A percentile compares a stretch with the other conserved stretches of the same genome.
These are phyloP conservation scores for Neonectria faginata DNA, from an alignment of 2,329 filamentous ascomycete species.

Conservation along the genomic window DNA sequence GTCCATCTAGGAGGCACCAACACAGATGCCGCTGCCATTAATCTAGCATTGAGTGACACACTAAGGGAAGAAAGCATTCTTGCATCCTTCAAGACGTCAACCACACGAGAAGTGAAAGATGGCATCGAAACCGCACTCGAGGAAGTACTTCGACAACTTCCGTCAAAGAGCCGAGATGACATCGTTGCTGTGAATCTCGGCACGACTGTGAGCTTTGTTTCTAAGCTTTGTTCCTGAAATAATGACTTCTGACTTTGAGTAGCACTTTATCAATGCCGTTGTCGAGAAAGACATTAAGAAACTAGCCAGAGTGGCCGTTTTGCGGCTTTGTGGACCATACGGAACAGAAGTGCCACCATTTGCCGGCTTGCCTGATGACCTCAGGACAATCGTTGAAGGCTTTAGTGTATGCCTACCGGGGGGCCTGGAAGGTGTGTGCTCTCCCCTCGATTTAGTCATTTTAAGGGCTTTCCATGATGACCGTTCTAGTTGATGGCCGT, in stretches of 20 bases:
- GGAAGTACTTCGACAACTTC: background rate
- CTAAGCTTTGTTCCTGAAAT: background rate
- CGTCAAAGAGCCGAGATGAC: background rate
- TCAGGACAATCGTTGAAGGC: constrained; percentile 54
- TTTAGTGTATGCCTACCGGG: constrained; percentile 54
- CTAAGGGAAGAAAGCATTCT: constrained; percentile 9
- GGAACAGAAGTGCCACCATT: constrained; percentile 55
- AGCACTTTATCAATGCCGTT: constrained; percentile 60
- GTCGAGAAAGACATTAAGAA: constrained; percentile 56
- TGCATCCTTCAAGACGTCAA: constrained; percentile 16
- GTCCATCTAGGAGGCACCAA: constrained; percentile 20
- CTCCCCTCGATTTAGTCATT: constrained; percentile 35
- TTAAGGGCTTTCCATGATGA: background rate
- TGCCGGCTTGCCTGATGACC: constrained; percentile 54
- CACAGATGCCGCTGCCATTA: constrained; percentile 24
- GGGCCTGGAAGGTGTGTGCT: constrained; percentile 51
- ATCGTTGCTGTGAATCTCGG: constrained; percentile 24
- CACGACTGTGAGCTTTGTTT: constrained; percentile 9
- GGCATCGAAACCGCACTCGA: constrained; percentile 17
- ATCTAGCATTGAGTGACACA: constrained; percentile 7
- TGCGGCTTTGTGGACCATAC: constrained; percentile 57
- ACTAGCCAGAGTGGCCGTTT: constrained; percentile 56
- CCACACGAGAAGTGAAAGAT: constrained; percentile 11
- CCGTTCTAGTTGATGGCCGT: constrained; percentile 13
- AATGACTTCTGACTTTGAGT: too few relatives aligned